Evolutionary conservation across 225 moss, liverwort and hornwort genomes (phyloP), one percentile per base, ranked within the genome.

Genomic region (Physcomitrium patens): DNA sequence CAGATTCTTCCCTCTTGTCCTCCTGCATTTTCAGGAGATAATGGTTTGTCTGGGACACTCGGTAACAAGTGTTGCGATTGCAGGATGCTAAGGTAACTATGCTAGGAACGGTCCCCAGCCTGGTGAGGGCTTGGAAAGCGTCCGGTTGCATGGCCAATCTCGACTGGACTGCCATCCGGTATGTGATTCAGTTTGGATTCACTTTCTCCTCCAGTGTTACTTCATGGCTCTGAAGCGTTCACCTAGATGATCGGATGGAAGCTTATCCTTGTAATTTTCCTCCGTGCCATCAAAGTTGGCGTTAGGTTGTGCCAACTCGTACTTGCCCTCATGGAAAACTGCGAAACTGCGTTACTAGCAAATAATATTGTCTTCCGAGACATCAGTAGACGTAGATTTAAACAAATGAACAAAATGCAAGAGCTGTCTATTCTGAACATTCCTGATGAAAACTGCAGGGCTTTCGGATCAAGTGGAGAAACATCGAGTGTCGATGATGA

Each of bases 401-500:
- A 14, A 10, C 1, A 14, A 48, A 14, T 3, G 11, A 48, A 48
- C 1, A 2, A 60, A 28, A 60, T 24, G 46, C 47, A 48, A 12
- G 47, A 28, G 60, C 5, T 15, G 14, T 41, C 47, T 59, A 7
- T 60, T 31, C 49, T 48, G 17, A 48, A 5, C 42, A 12, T 41
- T 15, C 1, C 12, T 46, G 37, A 51, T 65, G 65, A n/a, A 13
- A 8, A 16, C 20, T 83, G 87, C 86, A 97, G 94, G 50, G 51
- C 44, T 8, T 88, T 91, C 70, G 77, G 3, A 28, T 87, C 97
- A 3, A 92, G 78, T 31, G 97, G 93, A 17, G 97, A 99, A 78
- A 87, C 91, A 53, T 99, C 97, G 7, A 84, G 58, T 60, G 79
- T 84, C 17, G 95, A 95, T 65, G 97, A 99, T 65, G 85, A 90